Conservation (phyloP, 352 stramenopile species). For the Aphanomyces invadans region DNA sequence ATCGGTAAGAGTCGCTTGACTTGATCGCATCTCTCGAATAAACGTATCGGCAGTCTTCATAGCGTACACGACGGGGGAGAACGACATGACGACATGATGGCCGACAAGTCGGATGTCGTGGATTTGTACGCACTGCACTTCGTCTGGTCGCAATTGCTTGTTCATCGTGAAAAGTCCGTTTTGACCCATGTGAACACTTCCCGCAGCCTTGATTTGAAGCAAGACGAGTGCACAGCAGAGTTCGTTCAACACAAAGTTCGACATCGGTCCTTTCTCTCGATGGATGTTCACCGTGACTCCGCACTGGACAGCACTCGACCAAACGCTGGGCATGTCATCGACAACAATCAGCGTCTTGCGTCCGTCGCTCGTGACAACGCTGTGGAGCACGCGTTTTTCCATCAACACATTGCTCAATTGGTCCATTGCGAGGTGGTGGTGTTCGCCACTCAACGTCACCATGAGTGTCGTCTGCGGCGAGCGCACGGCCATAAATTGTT, state of each 20-base stretch:
- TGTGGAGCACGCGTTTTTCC: constrained; percentile 12
- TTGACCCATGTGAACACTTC: constrained; percentile 13
- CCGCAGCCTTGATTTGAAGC: constrained; percentile 11
- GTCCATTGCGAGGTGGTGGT: background rate
- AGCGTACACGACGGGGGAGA: constrained; percentile 22
- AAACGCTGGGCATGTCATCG: constrained; percentile 8
- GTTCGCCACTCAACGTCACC: constrained; percentile 4
- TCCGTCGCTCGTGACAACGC: background rate
- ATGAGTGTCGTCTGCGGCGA: constrained; percentile 1
- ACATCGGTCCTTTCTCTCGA: constrained; percentile 17
- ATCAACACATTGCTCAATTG: constrained; percentile 5
- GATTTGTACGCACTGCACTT: constrained; percentile 21
- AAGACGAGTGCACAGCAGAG: constrained; percentile 19
- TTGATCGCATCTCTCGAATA: constrained; percentile 2
- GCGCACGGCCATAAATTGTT: constrained; percentile 5
- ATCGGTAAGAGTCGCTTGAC: background rate
- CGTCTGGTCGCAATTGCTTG: constrained; percentile 17
- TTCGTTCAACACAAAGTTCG: constrained; percentile 16
- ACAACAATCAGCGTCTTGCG: constrained; percentile 9
- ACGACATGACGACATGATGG: constrained; percentile 10
- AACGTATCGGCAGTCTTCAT: constrained; percentile 15
- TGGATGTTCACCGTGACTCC: constrained; percentile 19
- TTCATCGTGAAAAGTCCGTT: constrained; percentile 16
- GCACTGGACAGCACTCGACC: background rate
- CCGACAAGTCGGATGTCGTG: constrained; percentile 9